Base-by-base conservation (phyloP, 371 early-diverging fungal genomes). In the Mucor racemosus region DNA sequence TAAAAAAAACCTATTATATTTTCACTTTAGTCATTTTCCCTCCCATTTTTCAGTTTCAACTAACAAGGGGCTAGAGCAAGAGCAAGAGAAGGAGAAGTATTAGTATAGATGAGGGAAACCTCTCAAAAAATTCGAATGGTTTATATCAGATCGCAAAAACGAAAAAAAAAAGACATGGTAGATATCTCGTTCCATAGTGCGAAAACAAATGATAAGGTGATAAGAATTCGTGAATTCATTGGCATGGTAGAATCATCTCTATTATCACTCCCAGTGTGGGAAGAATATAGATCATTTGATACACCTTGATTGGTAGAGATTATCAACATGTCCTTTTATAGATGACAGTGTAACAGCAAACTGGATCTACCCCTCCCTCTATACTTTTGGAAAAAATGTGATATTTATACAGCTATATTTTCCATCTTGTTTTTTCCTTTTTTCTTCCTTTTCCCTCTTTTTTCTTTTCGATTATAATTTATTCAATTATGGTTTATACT, bases 281-380 rank as follows among this genome's bases (percentile, higher is more conserved):
- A 72, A 64, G 48, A 33, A 26, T 62, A 31, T 33, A 48, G 61
- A 71, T 73, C 74, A 67, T 69, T 72, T 77, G 72, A 66, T 65
- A 60, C 19, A 56, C 31, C 41, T 4, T 74, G 50, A 76, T 69
- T 69, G 69, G 74, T 59, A 50, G 67, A 77, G 71, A 74, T 74
- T 63, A 76, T 56, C 64, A 60, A 54, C 58, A 65, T 17, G 57
- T 39, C 38, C 34, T 10, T 31, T 15, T 53, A 19, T 62, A 53
- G 53, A 13, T 34, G 5, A 7, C 26, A 35, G 6, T 56, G 56
- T 33, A 56, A 36, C 34, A 36, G 35, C 8, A 19, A 17, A 35
- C 35, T 56, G 53, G 53, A 62, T 62, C 63, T 54, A 62, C 63
- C 40, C 50, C 53, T 53, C 17, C 15, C 13, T 64, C 44, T 56